Percentiles rank a stretch among this genome's conserved stretches.
phyloP scores from a whole-genome alignment of 2,329 filamentous ascomycete species.

The Stemphylium lycopersici region DNA sequence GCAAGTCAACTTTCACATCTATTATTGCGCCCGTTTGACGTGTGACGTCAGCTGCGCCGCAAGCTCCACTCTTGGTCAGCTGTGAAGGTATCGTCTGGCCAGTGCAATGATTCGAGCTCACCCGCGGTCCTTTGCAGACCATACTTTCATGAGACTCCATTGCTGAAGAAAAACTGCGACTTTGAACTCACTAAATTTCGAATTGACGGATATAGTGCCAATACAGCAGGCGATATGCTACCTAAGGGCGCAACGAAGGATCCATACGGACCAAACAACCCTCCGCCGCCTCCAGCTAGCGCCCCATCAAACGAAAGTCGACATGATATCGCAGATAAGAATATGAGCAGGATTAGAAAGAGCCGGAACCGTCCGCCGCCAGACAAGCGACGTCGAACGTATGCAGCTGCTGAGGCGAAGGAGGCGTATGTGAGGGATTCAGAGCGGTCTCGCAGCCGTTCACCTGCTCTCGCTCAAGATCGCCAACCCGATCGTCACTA shows the following conservation, averaged over 20 bases:
- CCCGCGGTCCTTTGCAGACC: not conserved
- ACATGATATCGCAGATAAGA: too few relatives aligned
- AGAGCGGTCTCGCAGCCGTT: not conserved
- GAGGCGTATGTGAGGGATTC: too few relatives aligned
- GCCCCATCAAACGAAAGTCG: not conserved
- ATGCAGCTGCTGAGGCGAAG: not conserved
- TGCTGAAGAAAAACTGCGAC: too few relatives aligned
- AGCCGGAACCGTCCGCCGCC: not conserved
- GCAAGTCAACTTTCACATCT: too few relatives aligned
- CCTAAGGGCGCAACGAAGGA: not conserved
- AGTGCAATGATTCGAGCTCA: too few relatives aligned
- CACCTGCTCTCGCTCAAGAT: conserved; percentile 2
- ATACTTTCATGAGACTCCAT: not conserved
- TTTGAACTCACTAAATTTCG: too few relatives aligned
- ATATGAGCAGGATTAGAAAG: not conserved
- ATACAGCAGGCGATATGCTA: too few relatives aligned
- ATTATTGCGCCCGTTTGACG: too few relatives aligned
- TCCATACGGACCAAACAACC: conserved; percentile 8
- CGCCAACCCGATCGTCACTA: not conserved
- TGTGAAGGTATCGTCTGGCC: too few relatives aligned
- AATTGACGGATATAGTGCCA: not conserved
- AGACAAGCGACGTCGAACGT: not conserved
- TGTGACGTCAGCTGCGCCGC: too few relatives aligned
- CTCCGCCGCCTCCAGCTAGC: conserved; percentile 12
- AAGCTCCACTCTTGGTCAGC: too few relatives aligned